Percentiles rank a stretch among this genome's conserved stretches.
These are phyloP conservation scores for Epichloe gansuensis DNA, from an alignment of 2,329 filamentous ascomycete genomes.

Conservation along the genomic window DNA sequence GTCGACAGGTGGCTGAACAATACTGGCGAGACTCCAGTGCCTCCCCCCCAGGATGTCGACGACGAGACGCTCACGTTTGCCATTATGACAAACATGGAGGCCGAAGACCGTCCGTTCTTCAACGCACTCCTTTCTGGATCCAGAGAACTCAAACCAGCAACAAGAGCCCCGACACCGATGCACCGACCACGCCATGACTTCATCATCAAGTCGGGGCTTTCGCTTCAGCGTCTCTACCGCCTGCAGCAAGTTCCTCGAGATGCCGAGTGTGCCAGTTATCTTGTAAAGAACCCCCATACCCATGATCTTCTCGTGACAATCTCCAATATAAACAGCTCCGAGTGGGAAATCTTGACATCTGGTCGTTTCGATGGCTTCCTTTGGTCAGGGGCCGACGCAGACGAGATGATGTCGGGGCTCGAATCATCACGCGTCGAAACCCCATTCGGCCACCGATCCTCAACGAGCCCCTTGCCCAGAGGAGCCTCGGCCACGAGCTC, in stretches of 20 bases:
- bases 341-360: conserved; percentile 92
- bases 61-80: conserved; percentile 91
- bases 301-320: conserved; percentile 82
- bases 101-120: conserved; percentile 66
- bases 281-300: conserved; percentile 68
- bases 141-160: conserved; percentile 40
- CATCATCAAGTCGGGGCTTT: conserved; percentile 59
- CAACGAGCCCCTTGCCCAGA: conserved; percentile 28
- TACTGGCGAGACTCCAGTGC: conserved; percentile 60
- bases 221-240: conserved; percentile 76
- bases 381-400: conserved; percentile 76
- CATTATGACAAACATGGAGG: conserved; percentile 74
- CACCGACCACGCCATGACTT: conserved; percentile 57
- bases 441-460: conserved; percentile 28
- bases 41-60: conserved; percentile 82
- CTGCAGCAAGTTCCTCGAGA: conserved; percentile 62
- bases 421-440: conserved; percentile 46
- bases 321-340: conserved; percentile 75
- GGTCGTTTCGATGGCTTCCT: conserved; percentile 92
- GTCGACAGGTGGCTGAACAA: conserved; percentile 83
- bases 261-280: conserved; percentile 72
- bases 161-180: conserved; percentile 56
- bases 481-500: conserved; percentile 29
- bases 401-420: conserved; percentile 28
- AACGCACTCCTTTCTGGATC: conserved; percentile 61